Evolutionary conservation across 176 grass and related monocot species (phyloP).

Genomic region (Hordeum marinum): DNA sequence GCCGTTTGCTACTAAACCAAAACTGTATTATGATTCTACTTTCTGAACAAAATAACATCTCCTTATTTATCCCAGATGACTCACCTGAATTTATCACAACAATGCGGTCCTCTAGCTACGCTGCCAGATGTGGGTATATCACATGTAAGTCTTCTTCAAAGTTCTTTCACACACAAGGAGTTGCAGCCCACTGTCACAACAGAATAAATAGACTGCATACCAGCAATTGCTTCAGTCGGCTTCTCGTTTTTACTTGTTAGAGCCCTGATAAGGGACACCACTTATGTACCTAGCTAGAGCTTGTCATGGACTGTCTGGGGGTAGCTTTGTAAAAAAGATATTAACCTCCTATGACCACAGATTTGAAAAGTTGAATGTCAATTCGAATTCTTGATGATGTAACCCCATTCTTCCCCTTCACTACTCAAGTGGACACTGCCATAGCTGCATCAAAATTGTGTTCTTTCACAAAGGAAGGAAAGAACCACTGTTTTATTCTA

Average conservation of each 20-base stretch:
- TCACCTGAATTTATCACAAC: neutral
- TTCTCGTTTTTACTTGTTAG: neutral
- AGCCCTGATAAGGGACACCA: neutral
- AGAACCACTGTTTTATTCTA: neutral
- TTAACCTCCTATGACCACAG: neutral
- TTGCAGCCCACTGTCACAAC: neutral
- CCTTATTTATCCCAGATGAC: neutral
- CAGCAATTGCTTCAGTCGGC: neutral
- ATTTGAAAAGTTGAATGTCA: neutral
- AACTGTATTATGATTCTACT: neutral
- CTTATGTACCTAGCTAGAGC: neutral
- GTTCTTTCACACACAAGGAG: neutral
- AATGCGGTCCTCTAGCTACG: neutral
- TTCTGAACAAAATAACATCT: neutral
- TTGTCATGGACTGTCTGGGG: neutral
- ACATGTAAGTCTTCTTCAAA: neutral
- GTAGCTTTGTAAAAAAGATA: neutral
- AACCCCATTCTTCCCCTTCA: neutral
- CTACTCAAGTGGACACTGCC: neutral
- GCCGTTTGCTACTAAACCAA: neutral
- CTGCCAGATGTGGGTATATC: neutral
- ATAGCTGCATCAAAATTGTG: neutral
- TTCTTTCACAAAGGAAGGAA: neutral
- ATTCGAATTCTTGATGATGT: neutral
- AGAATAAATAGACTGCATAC: neutral